Percentiles rank a stretch among this genome's conserved stretches.
Evolutionary conservation across 768 basidiomycete genomes (phyloP).

Genomic region (Termitomyces sp.): DNA sequence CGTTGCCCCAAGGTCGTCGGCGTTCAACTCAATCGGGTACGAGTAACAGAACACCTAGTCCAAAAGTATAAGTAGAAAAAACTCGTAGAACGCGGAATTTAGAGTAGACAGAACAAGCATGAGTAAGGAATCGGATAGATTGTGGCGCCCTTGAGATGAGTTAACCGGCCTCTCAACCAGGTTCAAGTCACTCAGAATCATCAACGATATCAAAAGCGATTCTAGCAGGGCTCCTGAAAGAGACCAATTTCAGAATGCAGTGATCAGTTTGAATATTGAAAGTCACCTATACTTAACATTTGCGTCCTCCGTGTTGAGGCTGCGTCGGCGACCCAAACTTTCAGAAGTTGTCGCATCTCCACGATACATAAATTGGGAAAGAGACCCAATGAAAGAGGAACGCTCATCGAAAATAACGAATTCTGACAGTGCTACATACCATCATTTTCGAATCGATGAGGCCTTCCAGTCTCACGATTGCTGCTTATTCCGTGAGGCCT

Average conservation of each 20-base stretch:
- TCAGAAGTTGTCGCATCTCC: slow-evolving; percentile 7
- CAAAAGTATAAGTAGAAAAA: background rate
- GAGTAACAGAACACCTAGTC: background rate
- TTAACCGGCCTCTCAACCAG: too few species aligned
- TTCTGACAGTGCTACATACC: background rate
- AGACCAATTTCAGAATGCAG: background rate
- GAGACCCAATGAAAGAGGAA: slow-evolving; percentile 8
- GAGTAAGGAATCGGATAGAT: background rate
- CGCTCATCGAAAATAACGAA: slow-evolving; percentile 9
- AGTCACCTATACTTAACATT: background rate
- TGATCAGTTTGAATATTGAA: background rate
- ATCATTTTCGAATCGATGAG: background rate
- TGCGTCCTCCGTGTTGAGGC: background rate
- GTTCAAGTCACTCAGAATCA: background rate
- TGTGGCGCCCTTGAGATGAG: too few species aligned
- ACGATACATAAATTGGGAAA: slow-evolving; percentile 11
- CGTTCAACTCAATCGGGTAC: background rate
- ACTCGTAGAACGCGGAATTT: too few species aligned
- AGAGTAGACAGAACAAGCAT: background rate
- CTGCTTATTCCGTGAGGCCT: background rate
- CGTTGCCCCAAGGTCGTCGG: background rate
- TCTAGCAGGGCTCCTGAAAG: background rate
- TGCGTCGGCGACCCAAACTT: slow-evolving; percentile 2
- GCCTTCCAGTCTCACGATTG: slow-evolving; percentile 21
- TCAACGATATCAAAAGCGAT: background rate